Percentiles rank a stretch among this genome's conserved stretches.
These are phyloP conservation scores for Blepharisma undulans DNA, from an alignment of 169 alveolate species.

Conservation along the genomic window DNA sequence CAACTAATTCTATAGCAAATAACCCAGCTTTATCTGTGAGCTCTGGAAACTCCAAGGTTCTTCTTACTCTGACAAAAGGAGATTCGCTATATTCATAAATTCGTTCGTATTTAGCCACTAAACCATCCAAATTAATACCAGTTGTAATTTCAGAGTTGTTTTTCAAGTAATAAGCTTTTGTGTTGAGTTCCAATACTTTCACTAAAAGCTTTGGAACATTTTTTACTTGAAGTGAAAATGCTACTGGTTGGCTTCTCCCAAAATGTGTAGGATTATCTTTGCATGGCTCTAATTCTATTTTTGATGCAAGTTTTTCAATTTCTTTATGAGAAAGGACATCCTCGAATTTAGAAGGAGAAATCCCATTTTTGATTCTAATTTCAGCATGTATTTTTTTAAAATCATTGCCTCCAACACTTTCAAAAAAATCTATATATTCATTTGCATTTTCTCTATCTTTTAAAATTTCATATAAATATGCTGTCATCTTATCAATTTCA, in stretches of 20 bases:
- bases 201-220: constrained; percentile 57
- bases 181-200: constrained; percentile 67
- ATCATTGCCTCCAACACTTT: constrained; percentile 26
- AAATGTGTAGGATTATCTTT: constrained; percentile 39
- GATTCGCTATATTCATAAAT: constrained; percentile 43
- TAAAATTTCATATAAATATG: not conserved
- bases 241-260: constrained; percentile 50
- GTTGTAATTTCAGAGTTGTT: constrained; percentile 46
- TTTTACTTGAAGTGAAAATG: constrained; percentile 53
- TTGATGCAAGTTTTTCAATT: constrained; percentile 12
- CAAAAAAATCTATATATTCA: constrained; percentile 25
- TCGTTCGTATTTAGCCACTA: constrained; percentile 59
- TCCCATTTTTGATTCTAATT: constrained; percentile 11
- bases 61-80: constrained; percentile 34
- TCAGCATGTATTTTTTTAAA: constrained; percentile 30
- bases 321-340: not conserved
- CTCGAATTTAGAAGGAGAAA: not conserved
- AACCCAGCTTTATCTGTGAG: constrained; percentile 57
- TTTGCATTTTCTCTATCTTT: constrained; percentile 29
- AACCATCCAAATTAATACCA: constrained; percentile 69
- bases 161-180: constrained; percentile 56
- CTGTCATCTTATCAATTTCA: not conserved
- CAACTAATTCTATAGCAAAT: constrained; percentile 65
- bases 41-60: constrained; percentile 53
- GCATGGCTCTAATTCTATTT: constrained; percentile 46